phyloP scores from a whole-genome alignment of 768 basidiomycete species.

The Lenzites betulinus region DNA sequence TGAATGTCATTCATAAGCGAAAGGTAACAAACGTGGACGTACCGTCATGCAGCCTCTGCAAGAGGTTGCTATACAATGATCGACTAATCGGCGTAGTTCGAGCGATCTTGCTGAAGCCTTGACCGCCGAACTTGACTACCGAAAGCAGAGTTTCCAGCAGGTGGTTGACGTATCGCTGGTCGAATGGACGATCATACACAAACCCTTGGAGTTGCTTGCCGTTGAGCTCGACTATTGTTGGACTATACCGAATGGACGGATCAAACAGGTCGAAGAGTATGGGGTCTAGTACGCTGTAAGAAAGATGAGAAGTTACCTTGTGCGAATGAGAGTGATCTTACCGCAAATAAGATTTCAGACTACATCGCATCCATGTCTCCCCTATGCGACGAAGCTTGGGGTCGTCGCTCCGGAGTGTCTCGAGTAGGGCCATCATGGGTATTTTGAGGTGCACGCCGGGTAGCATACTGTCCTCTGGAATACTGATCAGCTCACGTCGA shows the following conservation, averaged over 20 bases:
- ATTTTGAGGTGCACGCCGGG: slow-evolving; percentile 84
- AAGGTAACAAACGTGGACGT: neutral
- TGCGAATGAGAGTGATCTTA: slow-evolving; percentile 33
- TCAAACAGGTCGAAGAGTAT: slow-evolving; percentile 78
- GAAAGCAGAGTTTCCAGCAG: slow-evolving; percentile 76
- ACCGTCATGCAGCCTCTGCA: slow-evolving; percentile 65
- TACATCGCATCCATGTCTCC: slow-evolving; percentile 98
- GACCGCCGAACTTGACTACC: slow-evolving; percentile 85
- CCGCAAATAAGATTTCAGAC: slow-evolving; percentile 89
- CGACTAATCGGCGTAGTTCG: slow-evolving; percentile 63
- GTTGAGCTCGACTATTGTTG: slow-evolving; percentile 52
- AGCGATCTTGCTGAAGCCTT: slow-evolving; percentile 80
- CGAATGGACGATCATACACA: slow-evolving; percentile 72
- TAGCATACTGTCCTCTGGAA: slow-evolving; percentile 73
- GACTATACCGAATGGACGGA: slow-evolving; percentile 58
- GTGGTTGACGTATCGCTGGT: slow-evolving; percentile 72
- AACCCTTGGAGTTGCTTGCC: slow-evolving; percentile 70
- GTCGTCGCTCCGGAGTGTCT: slow-evolving; percentile 76
- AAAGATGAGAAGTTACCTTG: slow-evolving; percentile 5
- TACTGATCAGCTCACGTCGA: slow-evolving; percentile 6
- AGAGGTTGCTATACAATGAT: slow-evolving; percentile 62
- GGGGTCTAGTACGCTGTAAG: slow-evolving; percentile 81
- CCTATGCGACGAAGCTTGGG: slow-evolving; percentile 75
- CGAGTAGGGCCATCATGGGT: slow-evolving; percentile 87
- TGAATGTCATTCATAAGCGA: neutral